Base-by-base conservation (phyloP, 2,329 filamentous ascomycete genomes). In the Alternaria arbusti region DNA sequence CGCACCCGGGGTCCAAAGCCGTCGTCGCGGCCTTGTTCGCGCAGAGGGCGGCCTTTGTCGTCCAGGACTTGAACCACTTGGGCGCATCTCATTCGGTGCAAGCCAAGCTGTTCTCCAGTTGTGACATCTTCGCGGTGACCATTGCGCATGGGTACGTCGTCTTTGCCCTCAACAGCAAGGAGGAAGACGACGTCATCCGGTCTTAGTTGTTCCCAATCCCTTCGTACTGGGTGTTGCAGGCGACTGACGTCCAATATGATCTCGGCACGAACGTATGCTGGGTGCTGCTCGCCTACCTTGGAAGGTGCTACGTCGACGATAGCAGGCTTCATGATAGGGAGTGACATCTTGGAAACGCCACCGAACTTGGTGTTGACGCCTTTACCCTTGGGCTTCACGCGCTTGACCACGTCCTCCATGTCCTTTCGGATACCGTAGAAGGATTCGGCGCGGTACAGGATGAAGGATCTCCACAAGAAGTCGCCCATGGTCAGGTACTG, bases 401-500 rank as follows among this genome's bases (percentile, higher is more conserved):
- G 89, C 74, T 91, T 92, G 54, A 98, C 78, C 7, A 91, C 89
- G 51, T 92, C 88, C 76, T 97, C 93, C 61, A 99, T 89, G 76
- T 99, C 93, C 74, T 94, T 95, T 49, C 94, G 89, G 63, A 99
- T 95, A 64, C 93, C 92, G 78, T 96, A 98, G 78, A 98, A 97
- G 0, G 95, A 88, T 79, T 99, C 96, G 62, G 90, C 92, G 44
- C 95, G 89, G 77, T 97, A 96, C 9, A 99, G 84, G 13, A 96
- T 86, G 73, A 98, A 90, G 0, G 95, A 94, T 66, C 96, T 88
- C 94, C 94, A 99, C n/a, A 99, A 82, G 72, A 99, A 99, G 79
- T 99, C 96, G 3, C 94, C 94, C 54, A 97, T 89, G 3, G 94
- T 97, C 13, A 99, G 85, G 79, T 99, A 99, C 76, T 99, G 96